Base-by-base conservation (phyloP, 495 filamentous ascomycete species). In the Penicillium verhagenii region DNA sequence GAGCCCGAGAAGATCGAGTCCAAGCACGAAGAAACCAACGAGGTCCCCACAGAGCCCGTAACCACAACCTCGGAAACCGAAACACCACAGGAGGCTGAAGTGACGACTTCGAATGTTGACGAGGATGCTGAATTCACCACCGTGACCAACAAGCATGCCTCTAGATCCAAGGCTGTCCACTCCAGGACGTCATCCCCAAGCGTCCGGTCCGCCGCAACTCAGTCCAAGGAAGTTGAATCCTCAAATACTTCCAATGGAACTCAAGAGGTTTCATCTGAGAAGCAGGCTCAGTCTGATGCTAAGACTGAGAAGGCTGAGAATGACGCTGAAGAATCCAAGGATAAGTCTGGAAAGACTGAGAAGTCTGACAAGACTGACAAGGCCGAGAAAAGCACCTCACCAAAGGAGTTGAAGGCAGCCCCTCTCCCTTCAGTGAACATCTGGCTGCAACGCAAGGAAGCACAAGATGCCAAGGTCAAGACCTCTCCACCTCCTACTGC, bases 371-470 rank as follows among this genome's bases (percentile, higher is more conserved):
- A 74, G 56, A 52, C 59, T 10, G 65, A 69, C 7, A 62, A 76
- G 25, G 72, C 77, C 54, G 74, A 76, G 45, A 81, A 82, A 64
- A 72, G 81, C 48, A 71, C 73, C 24, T 79, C 78, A 45, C 81
- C 81, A 50, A 83, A 82, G 53, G 78, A 85, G 60, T 77, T 96
- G 38, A 87, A 89, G 57, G 90, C 91, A 44, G 93, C 93, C 44
- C 86, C 89, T 28, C 72, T 85, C 37, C 93, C 94, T 5, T 61
- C 82, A 1, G 89, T 96, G 44, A 98, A 98, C 69, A 67, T 89
- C 46, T 98, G 94, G 94, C 77, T 82, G 35, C 81, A 88, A 70
- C 80, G 91, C 29, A 86, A 79, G 55, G 86, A 92, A 61, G 85
- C 82, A 13, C 76, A 82, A 50, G 82, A 86, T 33, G 81, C 84